These are phyloP conservation scores for Sordariomycetes sp. DNA, from an alignment of 2,329 filamentous ascomycete genomes.

Conservation along the genomic window DNA sequence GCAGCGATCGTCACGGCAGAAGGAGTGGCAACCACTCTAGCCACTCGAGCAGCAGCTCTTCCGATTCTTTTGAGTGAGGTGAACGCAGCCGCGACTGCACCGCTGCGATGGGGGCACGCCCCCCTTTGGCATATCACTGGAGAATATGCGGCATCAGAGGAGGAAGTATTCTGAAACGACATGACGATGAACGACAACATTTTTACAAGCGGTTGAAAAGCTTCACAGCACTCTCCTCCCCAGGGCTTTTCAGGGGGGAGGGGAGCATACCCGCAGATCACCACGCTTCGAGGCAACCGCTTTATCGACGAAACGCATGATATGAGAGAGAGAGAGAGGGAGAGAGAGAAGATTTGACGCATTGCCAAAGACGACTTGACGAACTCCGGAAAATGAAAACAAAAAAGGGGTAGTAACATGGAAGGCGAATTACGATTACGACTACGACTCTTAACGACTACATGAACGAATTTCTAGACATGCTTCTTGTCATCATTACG, in stretches of 20 bases:
- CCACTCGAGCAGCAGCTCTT: conserved; percentile 56
- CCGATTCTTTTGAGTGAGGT: conserved; percentile 46
- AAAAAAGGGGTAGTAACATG: background rate
- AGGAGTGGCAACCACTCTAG: conserved; percentile 51
- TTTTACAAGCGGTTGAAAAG: conserved; percentile 27
- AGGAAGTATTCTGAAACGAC: too few species aligned
- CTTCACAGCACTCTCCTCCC: conserved; percentile 23
- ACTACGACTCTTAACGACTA: too few species aligned
- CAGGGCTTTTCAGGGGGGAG: conserved; percentile 1
- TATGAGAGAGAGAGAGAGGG: background rate
- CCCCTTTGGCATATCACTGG: too few species aligned
- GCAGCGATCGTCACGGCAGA: conserved; percentile 33
- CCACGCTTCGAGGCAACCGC: conserved; percentile 5
- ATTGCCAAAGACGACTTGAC: background rate
- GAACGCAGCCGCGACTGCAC: too few species aligned
- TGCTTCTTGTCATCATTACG: too few species aligned
- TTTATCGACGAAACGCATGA: conserved; percentile 2
- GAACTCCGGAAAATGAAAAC: background rate
- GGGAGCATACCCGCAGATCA: conserved; percentile 20
- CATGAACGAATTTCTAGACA: too few species aligned
- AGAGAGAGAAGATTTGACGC: too few species aligned
- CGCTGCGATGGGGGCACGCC: too few species aligned
- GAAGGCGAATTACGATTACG: conserved; percentile 1
- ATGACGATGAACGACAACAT: too few species aligned
- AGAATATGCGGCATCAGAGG: too few species aligned